Evolutionary conservation across 192 early-diverging fungal species (phyloP), one percentile per base, ranked within the genome.

Genomic region (Spizellomyces punctatus): DNA sequence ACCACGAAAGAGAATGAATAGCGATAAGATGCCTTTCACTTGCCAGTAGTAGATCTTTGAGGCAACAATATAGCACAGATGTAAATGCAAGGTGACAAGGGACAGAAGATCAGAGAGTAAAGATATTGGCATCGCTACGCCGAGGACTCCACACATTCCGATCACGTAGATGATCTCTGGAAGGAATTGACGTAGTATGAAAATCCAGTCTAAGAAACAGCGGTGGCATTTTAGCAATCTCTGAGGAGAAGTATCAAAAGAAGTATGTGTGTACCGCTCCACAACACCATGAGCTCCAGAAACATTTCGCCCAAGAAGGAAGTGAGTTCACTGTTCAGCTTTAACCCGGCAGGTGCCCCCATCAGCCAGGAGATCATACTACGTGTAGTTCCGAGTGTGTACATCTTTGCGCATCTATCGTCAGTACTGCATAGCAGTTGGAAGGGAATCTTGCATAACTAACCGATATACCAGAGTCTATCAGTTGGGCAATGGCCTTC

Each of bases 1-100:
- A 76, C 93, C 98, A 69, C 91, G 84, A 74, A 98, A 99, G 55
- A 98, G 77, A 48, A 94, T 96, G 65, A 98, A 95, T 49, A 98
- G 78, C 6, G 94, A 94, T 47, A 90, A 88, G 0, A 99, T 83
- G 6, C 89, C 90, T 0, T 85, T 83, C 46, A 96, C 78, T 71
- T 95, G 93, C 96, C 95, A 98, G 72, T 93, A 87, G 74, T 96
- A 98, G 19, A 99, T 93, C 21, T 91, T 89, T 0, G 91, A 91
- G 0, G 96, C 93, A 1, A 99, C 91, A 78, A 92, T 89, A 66
- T 99, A 98, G 79, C 98, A 98, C 78, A 95, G 87, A 71, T 97
- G 94, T 42, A 98, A 86, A 73, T 99, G 96, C 14, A 98, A 58
- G 0, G 98, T 97, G 48, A 89, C 80, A 44, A 98, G 83, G 0